These are phyloP conservation scores for Baorangia bicolor DNA, from an alignment of 768 basidiomycete genomes.

Conservation along the genomic window DNA sequence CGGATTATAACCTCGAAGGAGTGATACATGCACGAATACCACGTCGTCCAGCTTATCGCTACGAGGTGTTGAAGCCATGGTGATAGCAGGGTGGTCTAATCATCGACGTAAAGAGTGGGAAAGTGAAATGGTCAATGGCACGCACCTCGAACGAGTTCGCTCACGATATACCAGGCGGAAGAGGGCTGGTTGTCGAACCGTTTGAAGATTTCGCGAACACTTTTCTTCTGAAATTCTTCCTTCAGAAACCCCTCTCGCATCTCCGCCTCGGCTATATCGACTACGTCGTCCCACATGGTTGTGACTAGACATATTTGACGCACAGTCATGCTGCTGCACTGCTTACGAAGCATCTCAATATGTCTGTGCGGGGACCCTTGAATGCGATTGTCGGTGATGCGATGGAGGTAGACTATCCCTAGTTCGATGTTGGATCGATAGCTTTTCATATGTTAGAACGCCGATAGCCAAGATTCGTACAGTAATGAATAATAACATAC, in stretches of 20 bases:
- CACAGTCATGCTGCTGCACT: neutral
- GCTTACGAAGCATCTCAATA: conserved; percentile 1
- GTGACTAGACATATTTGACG: conserved; percentile 5
- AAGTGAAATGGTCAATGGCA: neutral
- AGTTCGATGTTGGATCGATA: neutral
- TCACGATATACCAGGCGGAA: neutral
- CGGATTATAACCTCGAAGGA: neutral
- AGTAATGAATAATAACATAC: neutral
- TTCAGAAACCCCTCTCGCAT: neutral
- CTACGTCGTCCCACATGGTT: conserved; percentile 10
- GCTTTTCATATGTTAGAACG: neutral
- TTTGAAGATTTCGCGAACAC: neutral
- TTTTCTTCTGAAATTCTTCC: neutral
- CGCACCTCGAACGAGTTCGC: neutral
- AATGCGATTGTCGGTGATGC: conserved; percentile 4
- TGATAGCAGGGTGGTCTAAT: neutral
- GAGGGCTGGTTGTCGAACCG: conserved; percentile 1
- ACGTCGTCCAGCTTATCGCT: neutral
- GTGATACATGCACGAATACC: conserved; percentile 1
- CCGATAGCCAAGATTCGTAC: neutral
- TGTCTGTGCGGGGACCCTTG: neutral
- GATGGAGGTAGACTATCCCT: conserved; percentile 5
- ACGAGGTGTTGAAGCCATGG: no score
- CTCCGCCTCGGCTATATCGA: neutral
- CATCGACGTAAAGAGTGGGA: neutral